A percentile compares a stretch with the other conserved stretches of the same genome.
phyloP scores from a whole-genome alignment of 2,329 filamentous ascomycete genomes.

The Didymella sp. region DNA sequence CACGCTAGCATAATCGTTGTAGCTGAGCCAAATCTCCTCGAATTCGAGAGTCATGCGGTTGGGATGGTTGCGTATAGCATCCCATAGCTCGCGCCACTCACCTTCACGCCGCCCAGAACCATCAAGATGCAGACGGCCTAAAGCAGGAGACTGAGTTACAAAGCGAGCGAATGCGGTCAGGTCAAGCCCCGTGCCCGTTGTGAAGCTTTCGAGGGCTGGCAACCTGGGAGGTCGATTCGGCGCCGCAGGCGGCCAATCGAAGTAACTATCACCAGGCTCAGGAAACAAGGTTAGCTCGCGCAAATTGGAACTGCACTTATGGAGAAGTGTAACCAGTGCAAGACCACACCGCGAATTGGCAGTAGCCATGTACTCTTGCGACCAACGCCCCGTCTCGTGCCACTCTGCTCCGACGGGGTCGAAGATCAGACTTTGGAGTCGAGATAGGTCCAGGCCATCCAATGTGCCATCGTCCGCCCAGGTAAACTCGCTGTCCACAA shows the following conservation, averaged over 20 bases:
- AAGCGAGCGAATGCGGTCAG: not conserved
- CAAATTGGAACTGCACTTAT: not conserved
- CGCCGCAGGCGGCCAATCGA: not conserved
- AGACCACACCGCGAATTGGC: not conserved
- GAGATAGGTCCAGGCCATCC: not conserved
- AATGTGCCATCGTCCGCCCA: not conserved
- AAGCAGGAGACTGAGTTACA: not conserved
- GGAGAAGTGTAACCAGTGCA: not conserved
- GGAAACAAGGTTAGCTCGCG: not conserved
- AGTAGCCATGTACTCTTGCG: not conserved
- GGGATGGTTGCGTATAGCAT: constrained; percentile 1
- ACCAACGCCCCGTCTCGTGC: not conserved
- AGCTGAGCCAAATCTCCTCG: not conserved
- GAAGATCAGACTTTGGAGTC: not conserved
- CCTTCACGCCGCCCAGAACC: not conserved
- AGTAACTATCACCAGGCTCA: not conserved
- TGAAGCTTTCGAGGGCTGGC: not conserved
- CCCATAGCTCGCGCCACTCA: not conserved
- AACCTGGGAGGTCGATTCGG: not conserved
- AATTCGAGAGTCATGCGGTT: not conserved
- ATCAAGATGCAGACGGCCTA: not conserved
- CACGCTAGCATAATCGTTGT: not conserved
- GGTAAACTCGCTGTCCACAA: not conserved
- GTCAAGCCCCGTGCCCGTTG: not conserved
- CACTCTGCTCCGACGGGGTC: not conserved